Conservation (phyloP, 805 yeast genomes). For the Schizosaccharomyces lindneri region DNA sequence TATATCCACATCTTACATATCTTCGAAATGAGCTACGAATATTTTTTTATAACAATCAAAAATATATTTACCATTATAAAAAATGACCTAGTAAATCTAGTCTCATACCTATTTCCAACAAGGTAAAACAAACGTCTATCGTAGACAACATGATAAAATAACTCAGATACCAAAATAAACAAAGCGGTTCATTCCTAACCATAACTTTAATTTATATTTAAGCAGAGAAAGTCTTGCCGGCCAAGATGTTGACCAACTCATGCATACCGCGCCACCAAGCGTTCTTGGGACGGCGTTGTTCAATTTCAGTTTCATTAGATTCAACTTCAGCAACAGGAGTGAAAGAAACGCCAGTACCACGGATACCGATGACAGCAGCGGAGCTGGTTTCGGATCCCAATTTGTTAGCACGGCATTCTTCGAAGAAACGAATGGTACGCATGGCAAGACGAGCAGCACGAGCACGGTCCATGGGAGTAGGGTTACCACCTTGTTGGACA, state of each 20-base stretch:
- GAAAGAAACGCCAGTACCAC: conserved; percentile 50
- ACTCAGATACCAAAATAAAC: neutral
- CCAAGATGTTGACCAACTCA: conserved; percentile 62
- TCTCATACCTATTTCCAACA: too few relatives aligned
- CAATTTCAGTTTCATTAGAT: conserved; percentile 65
- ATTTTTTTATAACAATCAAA: neutral
- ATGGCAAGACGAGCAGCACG: conserved; percentile 76
- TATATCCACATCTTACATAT: neutral
- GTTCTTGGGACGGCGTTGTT: conserved; percentile 63
- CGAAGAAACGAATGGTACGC: conserved; percentile 71
- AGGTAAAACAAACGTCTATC: too few relatives aligned
- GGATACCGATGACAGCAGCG: conserved; percentile 65
- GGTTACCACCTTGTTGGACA: conserved; percentile 91
- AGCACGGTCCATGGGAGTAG: conserved; percentile 83
- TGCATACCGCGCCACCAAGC: conserved; percentile 63
- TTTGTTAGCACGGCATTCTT: conserved; percentile 18
- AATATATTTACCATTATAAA: neutral
- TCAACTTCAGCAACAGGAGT: conserved; percentile 51
- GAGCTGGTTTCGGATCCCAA: conserved; percentile 18
- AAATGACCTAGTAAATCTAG: neutral
- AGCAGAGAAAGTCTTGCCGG: conserved; percentile 12
- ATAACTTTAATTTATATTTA: neutral
- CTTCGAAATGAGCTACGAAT: neutral
- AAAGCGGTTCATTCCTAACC: neutral
- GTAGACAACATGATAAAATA: neutral